Base-by-base conservation (phyloP, 768 basidiomycete genomes). In the Sutorius australiensis region DNA sequence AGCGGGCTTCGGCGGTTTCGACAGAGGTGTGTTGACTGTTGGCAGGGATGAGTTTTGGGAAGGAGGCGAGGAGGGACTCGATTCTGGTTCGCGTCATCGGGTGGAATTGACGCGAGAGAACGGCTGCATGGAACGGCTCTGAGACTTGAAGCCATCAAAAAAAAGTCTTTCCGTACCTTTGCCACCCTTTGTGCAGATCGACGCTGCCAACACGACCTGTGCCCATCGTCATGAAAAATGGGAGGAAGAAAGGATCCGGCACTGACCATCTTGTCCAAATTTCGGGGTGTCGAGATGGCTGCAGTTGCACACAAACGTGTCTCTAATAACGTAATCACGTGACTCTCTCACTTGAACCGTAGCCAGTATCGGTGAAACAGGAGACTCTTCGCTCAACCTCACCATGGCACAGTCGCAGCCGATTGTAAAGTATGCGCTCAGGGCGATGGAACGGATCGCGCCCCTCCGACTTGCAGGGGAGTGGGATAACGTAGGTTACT, bases 1-100 rank as follows among this genome's bases (percentile, higher is more conserved):
- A 98, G 61, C 94, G 89, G 46, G 95, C 94, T 71, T 99, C 93
- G 36, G 89, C 72, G 0, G 92, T 97, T 77, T 92, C 95, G 62
- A 95, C 89, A n/a, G 92, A 91, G 4, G 95, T 97, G 68, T 98
- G 94, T 71, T 97, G 94, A 24, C 87, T 92, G 65, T 91, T 92
- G 48, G 89, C 82, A 3, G 95, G 94, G 59, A 99, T 97, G 61
- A 98, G 84, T 70, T 97, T 98, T 2, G 95, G 93, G 78, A 98
- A 99, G 2, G 94, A 95, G 9, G 95, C 87, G 39, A 99, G 85
- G 31, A 99, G 86, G 40, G 92, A 91, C 72, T 98, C 95, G 63
- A 99, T 93, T 50, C 95, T 81, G 1, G 92, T 83, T 50, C 91
- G 82, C 17, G 92, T 82, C 83, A 99, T 89, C 60, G 92, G 91